Base-by-base conservation (phyloP, 139 green algal genomes). In the Tetraselmis chui region DNA sequence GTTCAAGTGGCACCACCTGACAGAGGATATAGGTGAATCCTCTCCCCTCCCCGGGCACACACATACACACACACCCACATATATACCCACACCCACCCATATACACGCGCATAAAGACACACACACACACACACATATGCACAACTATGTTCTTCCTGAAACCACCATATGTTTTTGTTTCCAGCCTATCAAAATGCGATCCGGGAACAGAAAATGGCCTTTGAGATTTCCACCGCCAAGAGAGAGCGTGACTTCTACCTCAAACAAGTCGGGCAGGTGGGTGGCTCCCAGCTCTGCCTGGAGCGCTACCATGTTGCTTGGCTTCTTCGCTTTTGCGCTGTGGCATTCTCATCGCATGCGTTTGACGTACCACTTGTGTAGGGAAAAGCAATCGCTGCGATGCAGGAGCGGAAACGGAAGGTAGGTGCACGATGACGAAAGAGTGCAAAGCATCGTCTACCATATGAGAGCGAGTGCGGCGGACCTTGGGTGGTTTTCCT, bases 1-100 rank as follows among this genome's bases (percentile, higher is more conserved):
- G 59, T 98, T 98, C 87, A 98, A 97, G 84, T 98, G 95, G 89
- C 95, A 99, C 81, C 87, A 97, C 59, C 86, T 99, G 0, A 99
- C 93, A 26, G 95, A 98, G 83, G 95, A 99, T 82, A 96, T 98
- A 45, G 89, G 87, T 91, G 80, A 32, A 78, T 31, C 18, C 26
- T 75, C 45, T 67, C 45, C 18, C 45, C 45, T n/a, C n/a, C n/a
- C n/a, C 76, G 25, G 76, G 0, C n/a, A 0, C 28, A 23, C 76
- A 74, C 29, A 11, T n/a, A n/a, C n/a, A n/a, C n/a, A n/a, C n/a
- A n/a, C n/a, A n/a, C n/a, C n/a, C n/a, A n/a, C n/a, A n/a, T n/a
- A n/a, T n/a, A n/a, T n/a, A n/a, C n/a, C n/a, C n/a, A n/a, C n/a
- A n/a, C n/a, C n/a, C n/a, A n/a, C n/a, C n/a, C n/a, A n/a, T n/a